phyloP scores from a whole-genome alignment of 257 asterid genomes.

The Solanum neorickii region DNA sequence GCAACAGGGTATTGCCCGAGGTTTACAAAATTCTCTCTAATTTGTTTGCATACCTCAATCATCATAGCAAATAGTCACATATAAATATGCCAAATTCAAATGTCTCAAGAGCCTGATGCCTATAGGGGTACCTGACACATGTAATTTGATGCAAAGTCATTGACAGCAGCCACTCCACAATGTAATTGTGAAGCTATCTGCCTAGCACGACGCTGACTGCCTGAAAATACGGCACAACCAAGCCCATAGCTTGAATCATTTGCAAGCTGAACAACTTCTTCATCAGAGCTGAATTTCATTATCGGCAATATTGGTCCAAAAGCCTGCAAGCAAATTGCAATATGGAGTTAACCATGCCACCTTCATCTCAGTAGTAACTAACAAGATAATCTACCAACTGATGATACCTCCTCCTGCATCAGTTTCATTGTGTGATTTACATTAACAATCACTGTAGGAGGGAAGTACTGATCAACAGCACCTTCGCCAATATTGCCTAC shows the following conservation, averaged over 20 bases:
- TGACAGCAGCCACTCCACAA: slow-evolving; percentile 85
- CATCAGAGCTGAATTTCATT: slow-evolving; percentile 86
- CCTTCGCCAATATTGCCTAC: slow-evolving; percentile 96
- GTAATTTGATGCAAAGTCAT: slow-evolving; percentile 86
- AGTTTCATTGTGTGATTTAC: slow-evolving; percentile 85
- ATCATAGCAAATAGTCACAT: background rate
- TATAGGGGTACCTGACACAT: slow-evolving; percentile 78
- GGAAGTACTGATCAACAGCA: slow-evolving; percentile 95
- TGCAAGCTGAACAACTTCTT: slow-evolving; percentile 77
- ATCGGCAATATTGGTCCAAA: slow-evolving; percentile 98
- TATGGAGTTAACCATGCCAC: background rate
- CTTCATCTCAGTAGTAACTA: background rate
- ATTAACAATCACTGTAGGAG: slow-evolving; percentile 84
- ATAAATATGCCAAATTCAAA: background rate
- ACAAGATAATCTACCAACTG: background rate
- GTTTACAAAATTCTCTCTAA: background rate
- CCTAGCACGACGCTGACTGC: slow-evolving; percentile 81
- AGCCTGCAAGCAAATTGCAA: slow-evolving; percentile 42
- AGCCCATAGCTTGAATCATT: slow-evolving; percentile 94
- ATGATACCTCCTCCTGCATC: slow-evolving; percentile 94
- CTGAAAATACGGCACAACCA: slow-evolving; percentile 97
- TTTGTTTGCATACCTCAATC: background rate
- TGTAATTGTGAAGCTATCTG: slow-evolving; percentile 69
- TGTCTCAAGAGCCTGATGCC: background rate
- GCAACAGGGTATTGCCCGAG: background rate